A percentile compares a stretch with the other conserved stretches of the same genome.
Evolutionary conservation across 352 stramenopile genomes (phyloP).

Genomic region (Globisporangium acanthophoron): DNA sequence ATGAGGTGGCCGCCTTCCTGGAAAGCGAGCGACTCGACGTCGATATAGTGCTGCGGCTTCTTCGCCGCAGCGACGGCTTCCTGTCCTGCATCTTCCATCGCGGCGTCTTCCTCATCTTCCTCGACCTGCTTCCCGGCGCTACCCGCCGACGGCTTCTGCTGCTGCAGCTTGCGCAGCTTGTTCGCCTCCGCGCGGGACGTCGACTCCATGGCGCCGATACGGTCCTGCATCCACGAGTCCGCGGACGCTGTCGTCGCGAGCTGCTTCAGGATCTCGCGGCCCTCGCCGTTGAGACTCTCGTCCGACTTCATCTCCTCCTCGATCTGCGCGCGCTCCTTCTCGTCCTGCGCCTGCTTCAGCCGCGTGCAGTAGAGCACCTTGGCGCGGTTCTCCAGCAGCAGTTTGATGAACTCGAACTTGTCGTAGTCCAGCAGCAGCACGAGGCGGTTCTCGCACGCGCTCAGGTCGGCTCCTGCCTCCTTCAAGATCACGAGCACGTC

Average conservation of each 20-base stretch:
- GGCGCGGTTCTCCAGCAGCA: constrained; percentile 93
- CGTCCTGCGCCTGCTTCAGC: constrained; percentile 94
- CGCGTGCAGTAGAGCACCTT: constrained; percentile 97
- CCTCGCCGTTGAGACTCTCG: constrained; percentile 86
- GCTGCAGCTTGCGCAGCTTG: constrained; percentile 73
- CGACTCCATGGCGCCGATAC: constrained; percentile 81
- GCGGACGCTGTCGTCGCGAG: constrained; percentile 86
- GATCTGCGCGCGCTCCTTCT: constrained; percentile 87
- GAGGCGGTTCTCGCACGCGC: constrained; percentile 95
- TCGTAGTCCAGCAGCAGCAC: constrained; percentile 97
- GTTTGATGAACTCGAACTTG: constrained; percentile 99
- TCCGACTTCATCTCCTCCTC: constrained; percentile 85
- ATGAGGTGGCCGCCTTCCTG: constrained; percentile 95
- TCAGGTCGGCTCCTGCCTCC: constrained; percentile 61
- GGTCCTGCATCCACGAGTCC: constrained; percentile 94
- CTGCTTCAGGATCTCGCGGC: constrained; percentile 87
- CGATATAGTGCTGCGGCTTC: constrained; percentile 86
- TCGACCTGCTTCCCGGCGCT: constrained; percentile 17
- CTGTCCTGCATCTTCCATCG: constrained; percentile 13
- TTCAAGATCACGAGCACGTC: constrained; percentile 82
- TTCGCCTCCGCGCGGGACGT: constrained; percentile 79
- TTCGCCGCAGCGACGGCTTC: constrained; percentile 21
- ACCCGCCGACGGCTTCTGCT: constrained; percentile 27
- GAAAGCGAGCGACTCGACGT: constrained; percentile 95
- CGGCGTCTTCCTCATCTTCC: constrained; percentile 36